A percentile compares a stretch with the other conserved stretches of the same genome.
These are phyloP conservation scores for Cubamyces sp. DNA, from an alignment of 768 basidiomycete species.

Conservation along the genomic window DNA sequence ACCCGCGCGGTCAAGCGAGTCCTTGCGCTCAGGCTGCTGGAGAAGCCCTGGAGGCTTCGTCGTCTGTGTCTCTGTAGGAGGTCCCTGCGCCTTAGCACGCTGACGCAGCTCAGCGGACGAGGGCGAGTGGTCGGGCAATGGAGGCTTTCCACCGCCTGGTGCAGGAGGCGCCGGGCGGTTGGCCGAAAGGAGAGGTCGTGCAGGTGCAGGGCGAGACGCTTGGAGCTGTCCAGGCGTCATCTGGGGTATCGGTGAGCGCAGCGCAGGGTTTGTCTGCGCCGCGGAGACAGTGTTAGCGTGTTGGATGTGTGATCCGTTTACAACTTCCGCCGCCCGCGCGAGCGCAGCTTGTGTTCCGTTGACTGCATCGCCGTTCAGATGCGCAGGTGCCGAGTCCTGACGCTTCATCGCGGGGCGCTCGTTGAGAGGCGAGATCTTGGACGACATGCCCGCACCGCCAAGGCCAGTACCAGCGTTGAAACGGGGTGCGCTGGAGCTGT, in stretches of 20 bases:
- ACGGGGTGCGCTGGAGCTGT: slow-evolving; percentile 58
- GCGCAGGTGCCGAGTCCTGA: slow-evolving; percentile 50
- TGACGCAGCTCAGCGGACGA: slow-evolving; percentile 68
- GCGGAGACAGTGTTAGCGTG: slow-evolving; percentile 48
- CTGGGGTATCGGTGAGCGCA: slow-evolving; percentile 36
- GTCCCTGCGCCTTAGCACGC: slow-evolving; percentile 63
- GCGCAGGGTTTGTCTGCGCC: slow-evolving; percentile 31
- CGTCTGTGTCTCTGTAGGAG: slow-evolving; percentile 38
- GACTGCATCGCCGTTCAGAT: slow-evolving; percentile 36
- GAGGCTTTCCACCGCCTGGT: slow-evolving; percentile 37
- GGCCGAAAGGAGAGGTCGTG: slow-evolving; percentile 63
- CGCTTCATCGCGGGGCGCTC: slow-evolving; percentile 45
- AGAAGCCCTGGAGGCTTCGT: slow-evolving; percentile 39
- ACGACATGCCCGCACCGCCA: slow-evolving; percentile 58
- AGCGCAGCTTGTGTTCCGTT: slow-evolving; percentile 44
- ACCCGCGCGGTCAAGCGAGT: slow-evolving; percentile 43
- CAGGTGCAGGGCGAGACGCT: slow-evolving; percentile 67
- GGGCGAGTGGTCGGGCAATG: slow-evolving; percentile 56
- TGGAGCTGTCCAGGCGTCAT: slow-evolving; percentile 47
- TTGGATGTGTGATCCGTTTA: slow-evolving; percentile 55
- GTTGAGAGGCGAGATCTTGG: slow-evolving; percentile 47
- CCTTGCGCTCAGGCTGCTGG: slow-evolving; percentile 50
- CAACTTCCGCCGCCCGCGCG: slow-evolving; percentile 62
- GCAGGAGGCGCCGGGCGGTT: slow-evolving; percentile 57
- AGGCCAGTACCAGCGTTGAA: slow-evolving; percentile 94